Evolutionary conservation across 1,284 basidiomycete genomes (phyloP), one percentile per base, ranked within the genome.

Genomic region (Fistulinella staudtii): DNA sequence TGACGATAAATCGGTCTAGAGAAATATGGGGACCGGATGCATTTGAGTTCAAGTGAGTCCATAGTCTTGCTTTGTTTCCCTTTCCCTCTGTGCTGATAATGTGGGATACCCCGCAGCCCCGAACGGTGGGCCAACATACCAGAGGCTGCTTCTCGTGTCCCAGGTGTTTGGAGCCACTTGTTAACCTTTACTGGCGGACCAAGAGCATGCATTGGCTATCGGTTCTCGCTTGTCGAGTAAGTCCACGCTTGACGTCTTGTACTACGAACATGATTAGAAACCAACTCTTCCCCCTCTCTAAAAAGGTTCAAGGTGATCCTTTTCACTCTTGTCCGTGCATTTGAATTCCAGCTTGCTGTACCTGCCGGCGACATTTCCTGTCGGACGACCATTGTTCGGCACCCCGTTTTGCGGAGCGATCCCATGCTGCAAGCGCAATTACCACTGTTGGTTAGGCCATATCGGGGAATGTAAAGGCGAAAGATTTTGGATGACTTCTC

Each of bases 191-290:
- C 79, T 3, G 76, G 76, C 17, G 82, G 82, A 1, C 72, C 78
- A 7, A 72, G 74, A 27, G 71, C 78, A 2, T 84, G 81, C 55
- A 83, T 84, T 34, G 85, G 85, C 0, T 87, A 82, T 58, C 75
- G 81, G 5, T 87, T 89, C 56, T 74, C 84, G 2, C 53, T 88
- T 18, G 68, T 78, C 15, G 84, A 88, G 78, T 80, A 51, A 48
- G 69, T 61, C 10, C 28, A 10, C 14, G 28, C 14, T 10, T n/a
- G 14, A n/a, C 14, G 8, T 9, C 28, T 7, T 11, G 24, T 30
- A 30, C 17, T 2, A 25, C 11, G 24, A 33, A 11, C 31, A 20
- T 33, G 31, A 33, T 20, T 5, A 9, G 5, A 9, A 5, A 15
- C 31, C 10, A 18, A 18, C 20, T 18, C 7, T 15, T 15, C 8